A percentile compares a stretch with the other conserved stretches of the same genome.
Evolutionary conservation across 2,329 filamentous ascomycete species (phyloP).

Genomic region (Trichoderma lentiforme): DNA sequence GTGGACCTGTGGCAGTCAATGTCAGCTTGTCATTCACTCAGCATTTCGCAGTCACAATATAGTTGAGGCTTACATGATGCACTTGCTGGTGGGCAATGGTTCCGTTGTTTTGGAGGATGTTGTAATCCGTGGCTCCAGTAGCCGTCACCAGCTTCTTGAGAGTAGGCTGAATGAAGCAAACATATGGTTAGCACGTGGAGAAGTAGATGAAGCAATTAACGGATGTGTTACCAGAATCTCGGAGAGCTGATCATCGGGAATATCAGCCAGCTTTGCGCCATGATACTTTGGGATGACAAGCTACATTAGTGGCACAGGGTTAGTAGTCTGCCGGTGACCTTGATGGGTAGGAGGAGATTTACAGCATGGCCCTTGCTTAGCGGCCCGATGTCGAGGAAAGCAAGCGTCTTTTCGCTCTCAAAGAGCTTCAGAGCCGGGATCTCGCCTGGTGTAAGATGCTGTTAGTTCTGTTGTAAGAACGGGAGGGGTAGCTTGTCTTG

Average conservation of each 20-base stretch:
- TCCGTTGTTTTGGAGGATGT: constrained; percentile 96
- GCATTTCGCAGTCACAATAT: neutral
- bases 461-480: neutral
- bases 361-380: constrained; percentile 87
- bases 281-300: constrained; percentile 96
- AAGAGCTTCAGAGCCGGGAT: constrained; percentile 96
- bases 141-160: constrained; percentile 83
- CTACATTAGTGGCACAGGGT: constrained; percentile 41
- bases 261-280: constrained; percentile 85
- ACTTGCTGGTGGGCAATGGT: constrained; percentile 87
- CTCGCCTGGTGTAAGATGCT: constrained; percentile 59
- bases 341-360: constrained; percentile 21
- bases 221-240: constrained; percentile 70
- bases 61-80: constrained; percentile 67
- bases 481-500: neutral
- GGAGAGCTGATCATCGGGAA: constrained; percentile 80
- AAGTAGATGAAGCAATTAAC: neutral
- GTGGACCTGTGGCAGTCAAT: constrained; percentile 60
- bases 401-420: constrained; percentile 88
- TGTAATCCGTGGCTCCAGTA: constrained; percentile 76
- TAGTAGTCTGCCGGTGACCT: neutral
- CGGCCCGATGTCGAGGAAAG: constrained; percentile 94
- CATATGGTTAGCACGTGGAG: neutral
- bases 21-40: constrained; percentile 1
- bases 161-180: constrained; percentile 29